Base-by-base conservation (phyloP, 495 filamentous ascomycete genomes). In the Penicillium bovifimosum region DNA sequence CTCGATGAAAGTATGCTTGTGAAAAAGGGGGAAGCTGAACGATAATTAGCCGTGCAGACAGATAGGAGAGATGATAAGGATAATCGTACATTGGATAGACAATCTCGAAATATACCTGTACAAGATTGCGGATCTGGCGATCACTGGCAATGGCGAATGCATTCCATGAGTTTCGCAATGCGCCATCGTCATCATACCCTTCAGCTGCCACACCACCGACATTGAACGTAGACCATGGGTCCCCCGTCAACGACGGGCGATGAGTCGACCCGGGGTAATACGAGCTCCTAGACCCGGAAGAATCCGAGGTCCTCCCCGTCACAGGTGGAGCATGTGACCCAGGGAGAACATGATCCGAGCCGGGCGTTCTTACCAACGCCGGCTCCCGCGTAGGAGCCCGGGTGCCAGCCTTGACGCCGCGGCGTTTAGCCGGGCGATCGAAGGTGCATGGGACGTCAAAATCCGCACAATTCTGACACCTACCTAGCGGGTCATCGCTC, bases 381-480 rank as follows among this genome's bases (percentile, higher is more conserved):
- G 48, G 46, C 16, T 64, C 58, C 11, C 49, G 58, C 7, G 18
- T n/a, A 32, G 34, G 41, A 33, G 29, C 41, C 26, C 47, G 53
- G 16, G 51, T 53, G 34, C 63, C 63, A 44, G 63, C 63, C 40
- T 66, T 67, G 40, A 67, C 62, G 36, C 87, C 87, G 49, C 87
- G 78, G 9, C 87, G 77, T 56, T 84, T 83, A 63, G 82, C 86
- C 24, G 82, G 82, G 47, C 87, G 71, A 41, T 83, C 72, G 61
- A 84, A 88, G 41, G 86, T 90, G 64, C 87, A 91, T 27, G 85
- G 80, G 18, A 90, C 86, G 39, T 85, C 76, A 34, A 91, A 79
- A 29, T 82, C 79, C 16, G 71, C 72, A 59, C 87, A 91, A 47
- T 67, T 67, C 35, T 67, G 59, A 41, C 64, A 67, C 11, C 64